phyloP scores from a whole-genome alignment of 139 green algal species.

The Chlorella ohadii region DNA sequence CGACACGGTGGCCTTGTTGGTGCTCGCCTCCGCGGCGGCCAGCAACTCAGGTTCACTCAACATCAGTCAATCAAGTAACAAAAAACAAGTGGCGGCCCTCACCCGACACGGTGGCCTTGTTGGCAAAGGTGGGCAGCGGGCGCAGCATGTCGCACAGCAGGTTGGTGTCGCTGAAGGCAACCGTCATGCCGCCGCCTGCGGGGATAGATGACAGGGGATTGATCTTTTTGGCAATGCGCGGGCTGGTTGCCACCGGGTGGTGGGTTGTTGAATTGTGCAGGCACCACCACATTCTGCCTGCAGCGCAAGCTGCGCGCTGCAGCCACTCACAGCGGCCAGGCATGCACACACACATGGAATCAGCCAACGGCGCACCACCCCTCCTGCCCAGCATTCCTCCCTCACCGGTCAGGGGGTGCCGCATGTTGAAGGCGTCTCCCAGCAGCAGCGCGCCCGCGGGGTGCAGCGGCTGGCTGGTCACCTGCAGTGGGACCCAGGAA shows the following conservation, averaged over 20 bases:
- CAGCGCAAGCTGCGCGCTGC: too few species aligned
- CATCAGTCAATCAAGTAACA: too few species aligned
- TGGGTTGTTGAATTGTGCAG: too few species aligned
- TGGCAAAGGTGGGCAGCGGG: slow-evolving; percentile 78
- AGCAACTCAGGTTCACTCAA: too few species aligned
- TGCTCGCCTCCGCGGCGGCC: too few species aligned
- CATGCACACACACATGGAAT: too few species aligned
- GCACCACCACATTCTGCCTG: too few species aligned
- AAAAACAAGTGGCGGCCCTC: neutral
- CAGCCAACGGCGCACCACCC: too few species aligned
- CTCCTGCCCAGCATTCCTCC: neutral
- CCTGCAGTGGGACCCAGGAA: neutral
- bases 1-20: slow-evolving; percentile 69
- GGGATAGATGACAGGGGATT: neutral
- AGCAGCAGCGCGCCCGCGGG: slow-evolving; percentile 90
- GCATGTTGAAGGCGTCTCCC: slow-evolving; percentile 99
- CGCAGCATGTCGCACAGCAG: slow-evolving; percentile 84
- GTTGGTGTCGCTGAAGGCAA: slow-evolving; percentile 92
- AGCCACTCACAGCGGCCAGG: too few species aligned
- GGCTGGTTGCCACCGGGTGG: too few species aligned
- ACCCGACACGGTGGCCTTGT: slow-evolving; percentile 68
- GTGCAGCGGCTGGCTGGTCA: slow-evolving; percentile 75
- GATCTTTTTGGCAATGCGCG: too few species aligned
- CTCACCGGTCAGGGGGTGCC: slow-evolving; percentile 91
- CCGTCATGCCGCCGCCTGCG: slow-evolving; percentile 80